phyloP scores from a whole-genome alignment of 2,329 filamentous ascomycete species.

The Fusarium globosum region DNA sequence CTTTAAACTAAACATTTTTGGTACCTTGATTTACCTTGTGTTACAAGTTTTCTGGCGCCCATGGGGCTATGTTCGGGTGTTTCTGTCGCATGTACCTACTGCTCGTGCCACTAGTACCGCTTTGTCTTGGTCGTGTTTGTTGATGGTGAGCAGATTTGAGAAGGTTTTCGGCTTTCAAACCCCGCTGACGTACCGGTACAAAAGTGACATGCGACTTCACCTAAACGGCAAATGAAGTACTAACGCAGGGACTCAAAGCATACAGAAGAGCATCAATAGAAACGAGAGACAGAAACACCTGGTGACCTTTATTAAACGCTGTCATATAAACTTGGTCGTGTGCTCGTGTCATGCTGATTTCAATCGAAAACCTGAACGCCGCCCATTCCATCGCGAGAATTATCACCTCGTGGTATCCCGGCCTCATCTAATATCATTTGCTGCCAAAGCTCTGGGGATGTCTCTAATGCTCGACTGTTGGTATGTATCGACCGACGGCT shows the following conservation, averaged over 20 bases:
- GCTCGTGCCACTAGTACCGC: slow-evolving; percentile 3
- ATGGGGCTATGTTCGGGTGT: not conserved
- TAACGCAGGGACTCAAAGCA: not conserved
- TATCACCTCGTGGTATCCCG: not conserved
- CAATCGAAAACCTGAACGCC: not conserved
- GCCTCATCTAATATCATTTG: not conserved
- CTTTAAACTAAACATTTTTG: not conserved
- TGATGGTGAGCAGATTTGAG: slow-evolving; percentile 61
- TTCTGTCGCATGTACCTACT: not conserved
- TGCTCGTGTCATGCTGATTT: not conserved
- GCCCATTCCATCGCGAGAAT: not conserved
- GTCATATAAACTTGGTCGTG: not conserved
- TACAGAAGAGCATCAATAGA: not conserved
- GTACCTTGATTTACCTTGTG: not conserved
- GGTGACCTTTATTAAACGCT: not conserved
- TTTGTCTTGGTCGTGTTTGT: slow-evolving; percentile 14
- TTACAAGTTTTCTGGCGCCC: not conserved
- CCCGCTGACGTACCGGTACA: slow-evolving; percentile 51
- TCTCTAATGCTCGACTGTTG: slow-evolving; percentile 59
- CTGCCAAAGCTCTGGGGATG: not conserved
- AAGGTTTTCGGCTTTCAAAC: slow-evolving; percentile 55
- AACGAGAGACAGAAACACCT: not conserved
- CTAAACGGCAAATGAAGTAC: not conserved
- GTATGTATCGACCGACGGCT: slow-evolving; percentile 76
- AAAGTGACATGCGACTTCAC: slow-evolving; percentile 33